phyloP scores from a whole-genome alignment of 345 rosid species.

The Gossypium herbaceum region DNA sequence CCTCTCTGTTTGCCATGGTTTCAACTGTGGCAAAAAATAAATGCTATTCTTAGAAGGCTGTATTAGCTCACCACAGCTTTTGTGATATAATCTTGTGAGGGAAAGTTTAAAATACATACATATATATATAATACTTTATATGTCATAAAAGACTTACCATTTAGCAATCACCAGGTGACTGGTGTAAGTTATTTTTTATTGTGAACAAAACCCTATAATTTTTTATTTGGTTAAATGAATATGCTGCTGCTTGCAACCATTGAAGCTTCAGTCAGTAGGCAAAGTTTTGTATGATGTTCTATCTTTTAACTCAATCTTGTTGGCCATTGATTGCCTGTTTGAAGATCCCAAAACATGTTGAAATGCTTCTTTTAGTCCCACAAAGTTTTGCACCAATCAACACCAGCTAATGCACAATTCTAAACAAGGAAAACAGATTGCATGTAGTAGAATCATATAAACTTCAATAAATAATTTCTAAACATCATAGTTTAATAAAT shows the following conservation, averaged over 20 bases:
- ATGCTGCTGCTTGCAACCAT: not conserved
- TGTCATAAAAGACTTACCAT: slow-evolving; percentile 19
- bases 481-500: no score
- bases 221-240: slow-evolving; percentile 7
- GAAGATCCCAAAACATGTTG: not conserved
- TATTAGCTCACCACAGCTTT: slow-evolving; percentile 7
- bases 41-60: not conserved
- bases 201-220: slow-evolving; percentile 16
- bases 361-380: not conserved
- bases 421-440: not conserved
- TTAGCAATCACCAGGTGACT: slow-evolving; percentile 16
- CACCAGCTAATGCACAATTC: not conserved
- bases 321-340: not conserved
- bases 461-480: not conserved
- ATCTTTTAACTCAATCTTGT: not conserved
- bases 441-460: not conserved
- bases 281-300: not conserved
- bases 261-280: not conserved
- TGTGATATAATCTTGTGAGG: slow-evolving; percentile 16
- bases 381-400: not conserved
- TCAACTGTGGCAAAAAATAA: slow-evolving; percentile 42
- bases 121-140: slow-evolving; percentile 19
- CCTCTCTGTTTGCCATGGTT: slow-evolving; percentile 77
- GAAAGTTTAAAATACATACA: slow-evolving; percentile 18
- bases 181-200: slow-evolving; percentile 15